Conservation (phyloP, 805 yeast species). For the Metschnikowia aberdeeniae region DNA sequence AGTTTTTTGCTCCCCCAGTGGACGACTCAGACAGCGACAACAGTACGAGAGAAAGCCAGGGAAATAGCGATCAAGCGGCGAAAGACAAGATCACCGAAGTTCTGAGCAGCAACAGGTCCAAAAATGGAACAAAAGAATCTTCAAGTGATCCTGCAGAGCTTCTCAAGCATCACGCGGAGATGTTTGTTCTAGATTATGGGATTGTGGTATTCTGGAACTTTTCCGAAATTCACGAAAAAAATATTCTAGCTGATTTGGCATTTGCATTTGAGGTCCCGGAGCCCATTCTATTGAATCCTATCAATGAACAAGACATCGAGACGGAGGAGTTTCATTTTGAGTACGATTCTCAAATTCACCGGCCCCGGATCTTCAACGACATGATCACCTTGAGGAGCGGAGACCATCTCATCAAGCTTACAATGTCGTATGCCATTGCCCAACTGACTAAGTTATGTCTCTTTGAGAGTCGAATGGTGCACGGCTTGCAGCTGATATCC, state of each 20-base stretch:
- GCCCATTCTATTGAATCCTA: conserved; percentile 62
- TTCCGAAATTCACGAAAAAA: conserved; percentile 87
- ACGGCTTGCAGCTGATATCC: conserved; percentile 78
- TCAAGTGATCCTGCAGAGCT: conserved; percentile 34
- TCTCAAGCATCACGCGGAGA: conserved; percentile 69
- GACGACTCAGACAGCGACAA: conserved; percentile 16
- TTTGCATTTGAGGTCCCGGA: conserved; percentile 49
- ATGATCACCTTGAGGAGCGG: conserved; percentile 88
- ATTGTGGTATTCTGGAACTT: conserved; percentile 99
- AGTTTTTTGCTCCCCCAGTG: conserved; percentile 59
- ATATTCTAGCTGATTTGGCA: conserved; percentile 86
- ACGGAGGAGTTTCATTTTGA: conserved; percentile 83
- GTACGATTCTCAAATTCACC: conserved; percentile 56
- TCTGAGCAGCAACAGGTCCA: not conserved
- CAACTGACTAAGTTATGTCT: conserved; percentile 89
- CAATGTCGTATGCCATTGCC: conserved; percentile 95
- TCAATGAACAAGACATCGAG: conserved; percentile 86
- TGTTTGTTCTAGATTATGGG: conserved; percentile 87
- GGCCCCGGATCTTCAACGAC: conserved; percentile 84
- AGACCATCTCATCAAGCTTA: conserved; percentile 86
- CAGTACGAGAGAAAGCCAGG: conserved; percentile 12
- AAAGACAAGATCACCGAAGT: conserved; percentile 2
- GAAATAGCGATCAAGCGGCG: conserved; percentile 1
- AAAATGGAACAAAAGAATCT: not conserved
- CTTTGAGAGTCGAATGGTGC: conserved; percentile 89